Evolutionary conservation across 2,329 filamentous ascomycete genomes (phyloP).

Genomic region (Geoglossum cookeanum): DNA sequence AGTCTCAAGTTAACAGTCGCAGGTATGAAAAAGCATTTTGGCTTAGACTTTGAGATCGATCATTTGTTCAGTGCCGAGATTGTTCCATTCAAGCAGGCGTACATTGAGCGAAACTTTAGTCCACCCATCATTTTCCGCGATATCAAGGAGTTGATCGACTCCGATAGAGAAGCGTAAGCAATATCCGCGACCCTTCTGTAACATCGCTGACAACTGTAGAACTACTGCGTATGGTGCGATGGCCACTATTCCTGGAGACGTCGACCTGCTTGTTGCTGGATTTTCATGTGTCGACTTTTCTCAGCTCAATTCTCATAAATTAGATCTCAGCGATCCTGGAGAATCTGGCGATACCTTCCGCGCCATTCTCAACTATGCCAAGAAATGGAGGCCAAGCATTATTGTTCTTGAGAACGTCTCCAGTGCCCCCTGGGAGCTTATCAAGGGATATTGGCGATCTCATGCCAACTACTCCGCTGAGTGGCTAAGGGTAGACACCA

Average conservation of each 20-base stretch:
- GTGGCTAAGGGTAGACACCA: slow-evolving; percentile 40
- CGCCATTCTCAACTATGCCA: slow-evolving; percentile 38
- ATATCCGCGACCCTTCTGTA: background rate
- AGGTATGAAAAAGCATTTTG: slow-evolving; percentile 7
- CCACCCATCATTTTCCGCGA: slow-evolving; percentile 37
- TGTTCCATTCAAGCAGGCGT: slow-evolving; percentile 42
- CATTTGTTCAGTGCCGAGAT: slow-evolving; percentile 47
- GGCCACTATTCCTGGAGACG: slow-evolving; percentile 32
- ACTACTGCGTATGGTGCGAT: slow-evolving; percentile 48
- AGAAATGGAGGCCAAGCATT: slow-evolving; percentile 36
- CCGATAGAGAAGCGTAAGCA: slow-evolving; percentile 27
- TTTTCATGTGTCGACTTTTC: slow-evolving; percentile 66
- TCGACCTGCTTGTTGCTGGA: slow-evolving; percentile 51
- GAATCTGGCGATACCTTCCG: slow-evolving; percentile 48
- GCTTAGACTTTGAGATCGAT: slow-evolving; percentile 23
- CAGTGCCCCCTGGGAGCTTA: slow-evolving; percentile 37
- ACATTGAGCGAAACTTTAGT: slow-evolving; percentile 40
- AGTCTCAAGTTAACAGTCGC: background rate
- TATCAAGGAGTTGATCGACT: slow-evolving; percentile 32
- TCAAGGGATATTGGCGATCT: slow-evolving; percentile 22
- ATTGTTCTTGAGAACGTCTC: slow-evolving; percentile 56
- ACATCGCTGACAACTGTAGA: slow-evolving; percentile 18
- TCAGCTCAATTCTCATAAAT: slow-evolving; percentile 36
- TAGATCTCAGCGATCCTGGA: slow-evolving; percentile 33
- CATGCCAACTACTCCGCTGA: slow-evolving; percentile 32